Evolutionary conservation across 768 basidiomycete species (phyloP).

Genomic region (Boletus sensibilis): DNA sequence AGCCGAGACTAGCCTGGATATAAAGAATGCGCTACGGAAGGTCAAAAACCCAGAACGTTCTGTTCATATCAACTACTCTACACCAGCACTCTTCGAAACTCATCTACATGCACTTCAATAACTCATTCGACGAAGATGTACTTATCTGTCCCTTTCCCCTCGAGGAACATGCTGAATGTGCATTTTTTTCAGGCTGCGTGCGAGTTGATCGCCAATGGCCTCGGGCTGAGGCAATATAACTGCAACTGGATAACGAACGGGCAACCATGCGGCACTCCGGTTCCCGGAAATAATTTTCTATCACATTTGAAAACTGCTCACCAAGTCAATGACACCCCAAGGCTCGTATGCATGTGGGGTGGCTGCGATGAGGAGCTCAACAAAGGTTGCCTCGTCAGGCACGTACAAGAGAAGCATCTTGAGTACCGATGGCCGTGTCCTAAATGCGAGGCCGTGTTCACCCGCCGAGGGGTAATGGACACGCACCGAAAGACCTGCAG

Average conservation of each 20-base stretch:
- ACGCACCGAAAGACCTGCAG: conserved; percentile 14
- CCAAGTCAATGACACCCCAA: neutral
- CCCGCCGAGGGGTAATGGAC: conserved; percentile 20
- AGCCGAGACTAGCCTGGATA: conserved; percentile 3
- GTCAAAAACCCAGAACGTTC: neutral
- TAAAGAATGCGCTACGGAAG: conserved; percentile 4
- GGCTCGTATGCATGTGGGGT: conserved; percentile 16
- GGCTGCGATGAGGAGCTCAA: conserved; percentile 16
- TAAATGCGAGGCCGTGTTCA: conserved; percentile 16
- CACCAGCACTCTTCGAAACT: neutral
- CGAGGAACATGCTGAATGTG: neutral
- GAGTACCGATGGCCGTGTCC: conserved; percentile 24
- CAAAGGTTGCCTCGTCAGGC: conserved; percentile 17
- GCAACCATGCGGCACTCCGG: neutral
- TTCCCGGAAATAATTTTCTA: conserved; percentile 20
- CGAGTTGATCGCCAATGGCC: conserved; percentile 8
- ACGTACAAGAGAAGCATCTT: conserved; percentile 28
- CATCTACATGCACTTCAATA: conserved; percentile 8
- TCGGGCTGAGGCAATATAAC: neutral
- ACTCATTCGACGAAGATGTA: conserved; percentile 17
- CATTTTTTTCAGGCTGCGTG: conserved; percentile 6
- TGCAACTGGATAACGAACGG: conserved; percentile 19
- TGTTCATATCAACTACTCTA: neutral
- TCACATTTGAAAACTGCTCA: conserved; percentile 17
- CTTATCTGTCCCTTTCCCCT: neutral